phyloP scores from a whole-genome alignment of 495 filamentous ascomycete species.

The Cenococcum geophilum region DNA sequence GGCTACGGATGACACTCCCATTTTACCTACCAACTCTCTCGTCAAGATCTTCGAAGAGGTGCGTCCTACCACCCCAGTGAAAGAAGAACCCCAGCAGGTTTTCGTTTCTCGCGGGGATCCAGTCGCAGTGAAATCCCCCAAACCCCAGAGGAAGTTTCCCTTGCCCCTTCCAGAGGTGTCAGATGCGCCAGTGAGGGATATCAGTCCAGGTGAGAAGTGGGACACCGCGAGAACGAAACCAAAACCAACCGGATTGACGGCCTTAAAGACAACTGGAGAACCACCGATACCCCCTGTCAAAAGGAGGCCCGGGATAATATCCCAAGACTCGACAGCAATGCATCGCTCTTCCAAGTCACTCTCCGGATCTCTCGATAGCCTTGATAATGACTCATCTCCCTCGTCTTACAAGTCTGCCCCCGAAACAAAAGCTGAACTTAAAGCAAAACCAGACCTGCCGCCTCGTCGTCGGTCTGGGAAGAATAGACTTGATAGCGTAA shows the following conservation, averaged over 20 bases:
- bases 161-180: constrained; percentile 1
- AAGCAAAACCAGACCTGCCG: constrained; percentile 27
- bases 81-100: background rate
- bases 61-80: constrained; percentile 10
- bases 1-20: constrained; percentile 49
- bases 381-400: constrained; percentile 20
- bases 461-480: constrained; percentile 28
- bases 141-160: constrained; percentile 21
- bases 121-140: constrained; percentile 30
- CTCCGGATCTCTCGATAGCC: constrained; percentile 5
- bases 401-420: constrained; percentile 27
- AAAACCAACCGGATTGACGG: background rate
- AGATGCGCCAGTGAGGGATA: background rate
- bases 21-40: constrained; percentile 51
- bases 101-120: constrained; percentile 9
- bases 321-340: constrained; percentile 1
- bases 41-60: constrained; percentile 56
- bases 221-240: background rate
- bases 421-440: constrained; percentile 19
- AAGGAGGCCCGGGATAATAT: background rate
- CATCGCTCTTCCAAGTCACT: constrained; percentile 7
- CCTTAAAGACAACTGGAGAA: background rate
- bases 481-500: background rate
- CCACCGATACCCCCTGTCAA: background rate
- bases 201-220: background rate